phyloP scores from a whole-genome alignment of 2,329 filamentous ascomycete species.

The Colletotrichum orchidophilum region DNA sequence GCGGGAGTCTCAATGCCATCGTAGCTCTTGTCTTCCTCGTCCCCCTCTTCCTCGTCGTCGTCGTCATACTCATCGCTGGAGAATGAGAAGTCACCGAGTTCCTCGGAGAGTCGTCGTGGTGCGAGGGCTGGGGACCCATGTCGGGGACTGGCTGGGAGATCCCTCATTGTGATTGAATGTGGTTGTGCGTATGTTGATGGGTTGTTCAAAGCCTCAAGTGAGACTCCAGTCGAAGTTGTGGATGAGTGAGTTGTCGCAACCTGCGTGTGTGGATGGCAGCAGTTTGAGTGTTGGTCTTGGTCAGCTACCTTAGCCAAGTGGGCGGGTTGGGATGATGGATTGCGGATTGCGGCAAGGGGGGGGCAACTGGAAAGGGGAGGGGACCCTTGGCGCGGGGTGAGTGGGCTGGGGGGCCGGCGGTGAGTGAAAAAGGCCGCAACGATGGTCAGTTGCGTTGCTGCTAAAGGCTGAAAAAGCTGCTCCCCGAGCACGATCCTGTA shows the following conservation, averaged over 20 bases:
- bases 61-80: slow-evolving; percentile 24
- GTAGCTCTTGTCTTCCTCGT: slow-evolving; percentile 2
- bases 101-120: slow-evolving; percentile 21
- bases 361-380: not conserved
- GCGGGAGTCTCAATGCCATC: slow-evolving; percentile 9
- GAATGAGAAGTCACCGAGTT: slow-evolving; percentile 27
- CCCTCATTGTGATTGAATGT: slow-evolving; percentile 7
- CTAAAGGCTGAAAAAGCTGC: not conserved
- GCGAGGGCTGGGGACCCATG: slow-evolving; percentile 12
- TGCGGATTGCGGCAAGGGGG: not conserved
- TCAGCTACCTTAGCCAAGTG: not conserved
- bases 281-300: not conserved
- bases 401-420: slow-evolving; percentile 7
- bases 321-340: slow-evolving; percentile 9
- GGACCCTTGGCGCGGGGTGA: slow-evolving; percentile 19
- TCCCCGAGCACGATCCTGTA: too few species aligned
- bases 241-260: not conserved
- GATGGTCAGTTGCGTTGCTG: not conserved
- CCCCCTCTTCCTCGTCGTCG: not conserved
- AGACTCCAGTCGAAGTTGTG: not conserved
- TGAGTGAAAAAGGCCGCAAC: slow-evolving; percentile 24
- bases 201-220: not conserved
- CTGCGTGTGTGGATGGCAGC: not conserved
- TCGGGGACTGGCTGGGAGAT: slow-evolving; percentile 20
- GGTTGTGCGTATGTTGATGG: not conserved